Percentiles rank a stretch among this genome's conserved stretches.
Conservation (phyloP, 306 rosid species). For the Senna tora region DNA sequence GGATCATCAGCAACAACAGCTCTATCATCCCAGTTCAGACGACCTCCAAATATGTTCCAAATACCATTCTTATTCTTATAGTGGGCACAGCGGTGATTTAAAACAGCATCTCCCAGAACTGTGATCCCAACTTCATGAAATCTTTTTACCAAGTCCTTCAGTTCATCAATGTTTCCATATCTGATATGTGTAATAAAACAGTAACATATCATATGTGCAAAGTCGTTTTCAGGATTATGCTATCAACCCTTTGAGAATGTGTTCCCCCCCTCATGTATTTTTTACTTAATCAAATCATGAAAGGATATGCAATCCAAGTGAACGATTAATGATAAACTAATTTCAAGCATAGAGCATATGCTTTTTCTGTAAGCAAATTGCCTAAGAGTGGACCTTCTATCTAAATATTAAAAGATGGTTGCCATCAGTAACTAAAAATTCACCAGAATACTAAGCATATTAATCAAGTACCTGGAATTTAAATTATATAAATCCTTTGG, state of each 20-base stretch:
- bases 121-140: slow-evolving; percentile 71
- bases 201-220: slow-evolving; percentile 22
- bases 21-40: slow-evolving; percentile 94
- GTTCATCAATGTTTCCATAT: slow-evolving; percentile 83
- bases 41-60: slow-evolving; percentile 97
- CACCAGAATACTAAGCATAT: slow-evolving; percentile 19
- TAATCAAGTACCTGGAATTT: slow-evolving; percentile 74
- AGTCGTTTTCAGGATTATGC: slow-evolving; percentile 4
- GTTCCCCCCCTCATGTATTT: slow-evolving; percentile 9
- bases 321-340: slow-evolving; percentile 8
- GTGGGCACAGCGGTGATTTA: slow-evolving; percentile 97
- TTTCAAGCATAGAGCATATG: neutral
- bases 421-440: neutral
- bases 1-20: slow-evolving; percentile 97
- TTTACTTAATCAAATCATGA: slow-evolving; percentile 6
- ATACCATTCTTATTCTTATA: slow-evolving; percentile 80
- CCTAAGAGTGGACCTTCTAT: slow-evolving; percentile 2
- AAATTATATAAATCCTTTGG: slow-evolving; percentile 90
- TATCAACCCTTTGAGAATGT: neutral
- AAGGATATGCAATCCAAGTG: slow-evolving; percentile 27
- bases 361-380: slow-evolving; percentile 2
- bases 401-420: neutral
- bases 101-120: slow-evolving; percentile 95
- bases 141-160: slow-evolving; percentile 73
- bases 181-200: slow-evolving; percentile 46